phyloP scores from a whole-genome alignment of 2,329 filamentous ascomycete genomes.

The Arthrobotrys pseudoclavata region DNA sequence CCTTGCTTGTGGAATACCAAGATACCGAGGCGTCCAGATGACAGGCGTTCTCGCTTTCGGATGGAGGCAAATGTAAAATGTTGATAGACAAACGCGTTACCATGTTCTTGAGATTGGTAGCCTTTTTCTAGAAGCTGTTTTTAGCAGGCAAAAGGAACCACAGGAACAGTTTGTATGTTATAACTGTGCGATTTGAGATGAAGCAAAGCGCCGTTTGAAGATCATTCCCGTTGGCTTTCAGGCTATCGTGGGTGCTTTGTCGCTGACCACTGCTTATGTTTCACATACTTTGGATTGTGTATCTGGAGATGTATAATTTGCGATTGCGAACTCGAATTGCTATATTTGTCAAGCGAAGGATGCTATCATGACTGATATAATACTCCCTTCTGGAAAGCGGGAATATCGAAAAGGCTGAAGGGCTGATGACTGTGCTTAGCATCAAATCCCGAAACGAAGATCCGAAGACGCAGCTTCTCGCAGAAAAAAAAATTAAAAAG shows the following conservation, averaged over 20 bases:
- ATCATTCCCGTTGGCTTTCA: conserved; percentile 8
- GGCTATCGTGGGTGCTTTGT: conserved; percentile 5
- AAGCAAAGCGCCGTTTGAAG: conserved; percentile 31
- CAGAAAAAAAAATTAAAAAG: conserved; percentile 10
- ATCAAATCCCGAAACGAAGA: conserved; percentile 42
- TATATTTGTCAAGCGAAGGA: conserved; percentile 57
- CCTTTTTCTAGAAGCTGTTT: conserved; percentile 58
- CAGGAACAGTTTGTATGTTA: conserved; percentile 5
- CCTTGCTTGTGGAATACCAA: conserved; percentile 52
- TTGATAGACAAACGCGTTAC: conserved; percentile 49
- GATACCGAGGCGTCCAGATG: conserved; percentile 47
- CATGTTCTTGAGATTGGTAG: conserved; percentile 32
- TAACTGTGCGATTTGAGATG: conserved; percentile 29
- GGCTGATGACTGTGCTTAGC: conserved; percentile 47
- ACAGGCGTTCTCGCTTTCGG: conserved; percentile 49
- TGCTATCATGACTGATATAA: conserved; percentile 32
- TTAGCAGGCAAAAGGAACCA: conserved; percentile 24
- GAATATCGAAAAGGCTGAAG: conserved; percentile 51
- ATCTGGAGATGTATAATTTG: conserved; percentile 56
- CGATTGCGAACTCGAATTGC: conserved; percentile 48
- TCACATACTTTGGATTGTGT: conserved; percentile 34
- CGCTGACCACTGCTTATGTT: conserved; percentile 46
- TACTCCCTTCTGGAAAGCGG: conserved; percentile 20
- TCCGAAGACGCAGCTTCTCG: conserved; percentile 48
- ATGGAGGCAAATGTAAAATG: conserved; percentile 50